A percentile compares a stretch with the other conserved stretches of the same genome.
Evolutionary conservation across 148 eudicot genomes (phyloP).

Genomic region (Camellia japonica): DNA sequence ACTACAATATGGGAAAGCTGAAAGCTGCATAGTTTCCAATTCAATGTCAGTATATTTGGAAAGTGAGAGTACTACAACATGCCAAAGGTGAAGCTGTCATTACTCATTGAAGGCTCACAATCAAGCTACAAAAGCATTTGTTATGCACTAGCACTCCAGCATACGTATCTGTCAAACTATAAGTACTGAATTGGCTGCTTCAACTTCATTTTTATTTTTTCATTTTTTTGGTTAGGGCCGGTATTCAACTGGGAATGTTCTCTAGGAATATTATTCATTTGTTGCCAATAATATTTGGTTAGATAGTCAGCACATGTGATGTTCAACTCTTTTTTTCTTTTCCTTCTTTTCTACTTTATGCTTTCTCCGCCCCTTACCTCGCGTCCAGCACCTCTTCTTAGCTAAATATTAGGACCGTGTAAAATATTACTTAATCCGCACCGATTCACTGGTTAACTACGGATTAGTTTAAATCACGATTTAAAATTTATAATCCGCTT

Average conservation of each 20-base stretch:
- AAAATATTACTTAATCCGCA: too few species aligned
- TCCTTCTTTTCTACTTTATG: too few species aligned
- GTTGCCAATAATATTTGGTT: too few species aligned
- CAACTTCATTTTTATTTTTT: not conserved
- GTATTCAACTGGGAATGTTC: not conserved
- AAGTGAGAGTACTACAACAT: not conserved
- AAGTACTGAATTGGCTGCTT: not conserved
- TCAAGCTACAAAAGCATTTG: not conserved
- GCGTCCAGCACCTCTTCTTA: too few species aligned
- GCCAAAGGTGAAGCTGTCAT: not conserved
- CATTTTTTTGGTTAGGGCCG: not conserved
- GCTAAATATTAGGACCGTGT: too few species aligned
- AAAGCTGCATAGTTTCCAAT: constrained; percentile 39
- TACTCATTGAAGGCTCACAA: not conserved
- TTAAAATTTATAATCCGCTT: not conserved
- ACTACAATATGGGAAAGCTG: constrained; percentile 28
- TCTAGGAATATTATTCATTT: too few species aligned
- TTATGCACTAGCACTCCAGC: not conserved
- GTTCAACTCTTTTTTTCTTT: too few species aligned
- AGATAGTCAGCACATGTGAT: too few species aligned
- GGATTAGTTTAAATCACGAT: too few species aligned
- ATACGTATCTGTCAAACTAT: not conserved
- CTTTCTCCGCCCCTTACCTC: too few species aligned
- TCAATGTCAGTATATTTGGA: not conserved
- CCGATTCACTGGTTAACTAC: too few species aligned